Conservation (phyloP, 2,329 filamentous ascomycete species). For the Fusarium sp. region DNA sequence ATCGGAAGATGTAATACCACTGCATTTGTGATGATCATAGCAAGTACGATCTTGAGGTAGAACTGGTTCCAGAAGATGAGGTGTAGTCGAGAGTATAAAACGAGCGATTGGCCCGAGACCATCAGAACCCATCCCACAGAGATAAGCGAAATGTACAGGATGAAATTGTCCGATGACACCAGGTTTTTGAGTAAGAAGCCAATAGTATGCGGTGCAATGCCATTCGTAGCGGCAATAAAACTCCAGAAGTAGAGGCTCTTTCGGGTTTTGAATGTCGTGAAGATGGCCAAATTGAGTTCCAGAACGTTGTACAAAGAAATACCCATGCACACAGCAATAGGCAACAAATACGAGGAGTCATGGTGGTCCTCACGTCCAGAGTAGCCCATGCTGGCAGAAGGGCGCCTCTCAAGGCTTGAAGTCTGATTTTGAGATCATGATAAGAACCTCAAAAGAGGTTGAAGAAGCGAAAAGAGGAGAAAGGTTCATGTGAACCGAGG, state of each 20-base stretch:
- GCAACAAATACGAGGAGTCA: not conserved
- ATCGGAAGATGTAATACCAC: constrained; percentile 63
- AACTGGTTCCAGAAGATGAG: constrained; percentile 65
- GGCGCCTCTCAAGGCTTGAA: not conserved
- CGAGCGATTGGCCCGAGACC: constrained; percentile 71
- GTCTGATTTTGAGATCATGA: not conserved
- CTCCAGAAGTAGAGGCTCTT: constrained; percentile 56
- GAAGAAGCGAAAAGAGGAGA: constrained; percentile 5
- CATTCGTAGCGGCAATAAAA: constrained; percentile 50
- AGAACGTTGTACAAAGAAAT: constrained; percentile 51
- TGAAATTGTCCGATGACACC: constrained; percentile 7
- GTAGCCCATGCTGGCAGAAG: constrained; percentile 16
- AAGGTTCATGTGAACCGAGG: constrained; percentile 4
- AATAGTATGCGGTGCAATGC: constrained; percentile 52
- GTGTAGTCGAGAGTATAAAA: constrained; percentile 73
- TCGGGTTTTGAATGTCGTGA: constrained; percentile 50
- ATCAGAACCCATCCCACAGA: constrained; percentile 56
- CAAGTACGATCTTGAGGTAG: constrained; percentile 62
- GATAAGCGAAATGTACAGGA: constrained; percentile 47
- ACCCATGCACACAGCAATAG: constrained; percentile 30
- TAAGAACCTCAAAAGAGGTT: constrained; percentile 4
- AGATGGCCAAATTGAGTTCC: constrained; percentile 52
- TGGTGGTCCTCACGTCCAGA: constrained; percentile 19
- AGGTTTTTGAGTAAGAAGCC: constrained; percentile 61
- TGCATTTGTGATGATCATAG: constrained; percentile 68